Percentiles rank a stretch among this genome's conserved stretches.
Evolutionary conservation across 495 filamentous ascomycete species (phyloP).

Genomic region (Aspergillus carlsbadensis): DNA sequence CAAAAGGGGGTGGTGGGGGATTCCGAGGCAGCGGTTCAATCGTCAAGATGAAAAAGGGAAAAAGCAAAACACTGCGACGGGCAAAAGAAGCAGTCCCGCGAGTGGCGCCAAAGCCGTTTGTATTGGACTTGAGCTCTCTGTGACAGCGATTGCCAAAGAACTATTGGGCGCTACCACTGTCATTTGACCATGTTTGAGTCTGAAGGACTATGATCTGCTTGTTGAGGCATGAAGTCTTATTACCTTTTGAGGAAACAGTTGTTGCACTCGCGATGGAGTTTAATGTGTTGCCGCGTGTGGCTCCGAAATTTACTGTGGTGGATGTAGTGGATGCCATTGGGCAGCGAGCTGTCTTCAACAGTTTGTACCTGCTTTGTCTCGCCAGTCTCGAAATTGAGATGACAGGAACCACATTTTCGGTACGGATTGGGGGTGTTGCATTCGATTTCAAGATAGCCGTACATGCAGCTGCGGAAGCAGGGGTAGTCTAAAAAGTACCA

Average conservation of each 20-base stretch:
- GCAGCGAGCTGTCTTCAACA: not conserved
- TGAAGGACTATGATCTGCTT: not conserved
- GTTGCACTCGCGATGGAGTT: not conserved
- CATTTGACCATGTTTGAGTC: not conserved
- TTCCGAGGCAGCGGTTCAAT: conserved; percentile 21
- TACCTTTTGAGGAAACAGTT: not conserved
- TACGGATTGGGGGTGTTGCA: conserved; percentile 1
- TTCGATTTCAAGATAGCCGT: conserved; percentile 10
- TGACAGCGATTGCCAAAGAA: not conserved
- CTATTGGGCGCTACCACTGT: not conserved
- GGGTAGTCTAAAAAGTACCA: not conserved
- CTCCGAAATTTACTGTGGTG: not conserved
- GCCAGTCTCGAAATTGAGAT: not conserved
- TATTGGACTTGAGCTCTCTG: not conserved
- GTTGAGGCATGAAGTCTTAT: not conserved
- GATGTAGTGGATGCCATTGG: not conserved
- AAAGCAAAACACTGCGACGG: not conserved
- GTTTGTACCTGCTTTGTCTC: not conserved
- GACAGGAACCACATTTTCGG: not conserved
- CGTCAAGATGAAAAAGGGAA: not conserved
- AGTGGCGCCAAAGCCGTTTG: conserved; percentile 6
- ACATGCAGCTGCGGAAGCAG: conserved; percentile 16
- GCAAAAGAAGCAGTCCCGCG: not conserved
- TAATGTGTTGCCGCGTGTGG: not conserved
- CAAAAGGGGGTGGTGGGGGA: conserved; percentile 5